These are phyloP conservation scores for Fagopyrum tataricum DNA, from an alignment of 148 eudicot species.

Conservation along the genomic window DNA sequence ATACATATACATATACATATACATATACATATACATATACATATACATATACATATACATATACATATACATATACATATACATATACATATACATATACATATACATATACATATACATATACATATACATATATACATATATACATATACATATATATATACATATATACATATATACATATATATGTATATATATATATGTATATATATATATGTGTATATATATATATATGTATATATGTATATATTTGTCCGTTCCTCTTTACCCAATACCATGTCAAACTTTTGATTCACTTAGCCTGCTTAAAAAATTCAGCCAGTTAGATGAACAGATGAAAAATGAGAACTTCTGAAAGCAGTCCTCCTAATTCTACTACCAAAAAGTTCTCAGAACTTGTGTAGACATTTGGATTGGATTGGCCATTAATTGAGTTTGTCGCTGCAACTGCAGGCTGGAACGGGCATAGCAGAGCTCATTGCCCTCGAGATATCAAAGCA, in stretches of 20 bases:
- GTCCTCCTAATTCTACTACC: not conserved
- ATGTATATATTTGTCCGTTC: not conserved
- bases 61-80: not conserved
- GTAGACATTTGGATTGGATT: not conserved
- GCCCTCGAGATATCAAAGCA: conserved; percentile 97
- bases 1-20: not conserved
- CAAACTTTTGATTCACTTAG: not conserved
- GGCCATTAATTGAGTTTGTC: not conserved
- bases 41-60: not conserved
- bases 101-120: not conserved
- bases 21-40: not conserved
- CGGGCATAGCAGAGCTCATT: conserved; percentile 46
- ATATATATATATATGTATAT: not conserved
- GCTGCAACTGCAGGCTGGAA: conserved; percentile 9
- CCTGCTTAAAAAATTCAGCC: not conserved
- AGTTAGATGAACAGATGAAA: not conserved
- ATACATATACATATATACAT: not conserved
- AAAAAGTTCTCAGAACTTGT: not conserved
- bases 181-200: not conserved
- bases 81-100: not conserved
- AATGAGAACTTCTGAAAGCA: not conserved
- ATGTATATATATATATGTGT: not conserved
- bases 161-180: not conserved
- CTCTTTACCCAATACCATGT: not conserved
- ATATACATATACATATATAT: not conserved